phyloP scores from a whole-genome alignment of 2,329 filamentous ascomycete species.

The Endothia cerciana region DNA sequence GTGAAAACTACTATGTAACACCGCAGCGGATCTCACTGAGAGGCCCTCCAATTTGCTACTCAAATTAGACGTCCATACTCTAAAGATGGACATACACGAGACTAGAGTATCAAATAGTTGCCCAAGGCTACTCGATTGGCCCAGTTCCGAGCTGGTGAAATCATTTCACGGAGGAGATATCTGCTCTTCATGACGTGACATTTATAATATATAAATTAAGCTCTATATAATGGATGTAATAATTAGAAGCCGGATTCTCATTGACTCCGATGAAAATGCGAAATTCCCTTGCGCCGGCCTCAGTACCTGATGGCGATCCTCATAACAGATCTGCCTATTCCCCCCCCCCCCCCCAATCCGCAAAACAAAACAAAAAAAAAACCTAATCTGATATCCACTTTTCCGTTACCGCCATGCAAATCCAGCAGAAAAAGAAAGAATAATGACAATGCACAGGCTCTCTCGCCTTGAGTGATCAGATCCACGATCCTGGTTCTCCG shows the following conservation, averaged over 20 bases:
- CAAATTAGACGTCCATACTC: too few relatives aligned
- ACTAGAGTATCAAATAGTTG: too few relatives aligned
- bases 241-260: neutral
- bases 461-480: neutral
- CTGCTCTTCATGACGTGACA: neutral
- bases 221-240: neutral
- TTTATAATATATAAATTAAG: neutral
- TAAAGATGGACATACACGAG: too few relatives aligned
- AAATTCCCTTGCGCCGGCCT: neutral
- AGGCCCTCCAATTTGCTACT: too few relatives aligned
- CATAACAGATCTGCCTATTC: neutral
- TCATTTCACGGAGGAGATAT: neutral
- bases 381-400: neutral
- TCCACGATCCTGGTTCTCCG: conserved; percentile 5
- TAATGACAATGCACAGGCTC: neutral
- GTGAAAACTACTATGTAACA: too few relatives aligned
- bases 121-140: too few relatives aligned
- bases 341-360: neutral
- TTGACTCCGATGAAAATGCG: neutral
- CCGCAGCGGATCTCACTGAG: too few relatives aligned
- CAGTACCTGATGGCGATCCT: neutral
- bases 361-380: too few relatives aligned
- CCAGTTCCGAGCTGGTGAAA: too few relatives aligned
- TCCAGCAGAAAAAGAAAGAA: neutral
- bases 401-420: neutral